These are phyloP conservation scores for Hymenoscyphus salicellus DNA, from an alignment of 2,329 filamentous ascomycete genomes.

Conservation along the genomic window DNA sequence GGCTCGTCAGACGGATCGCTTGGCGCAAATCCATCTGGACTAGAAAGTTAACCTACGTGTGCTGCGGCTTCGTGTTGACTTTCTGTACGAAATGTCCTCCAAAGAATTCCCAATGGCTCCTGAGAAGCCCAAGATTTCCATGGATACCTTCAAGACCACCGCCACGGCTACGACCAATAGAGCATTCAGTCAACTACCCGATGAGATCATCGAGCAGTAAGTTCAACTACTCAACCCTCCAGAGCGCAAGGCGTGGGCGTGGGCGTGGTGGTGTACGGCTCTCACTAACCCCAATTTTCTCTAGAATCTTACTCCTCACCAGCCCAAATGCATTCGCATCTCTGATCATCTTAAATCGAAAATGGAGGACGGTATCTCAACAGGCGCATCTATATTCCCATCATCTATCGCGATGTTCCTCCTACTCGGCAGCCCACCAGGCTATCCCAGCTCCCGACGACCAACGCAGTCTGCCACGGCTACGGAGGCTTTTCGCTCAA, in stretches of 20 bases:
- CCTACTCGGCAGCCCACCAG: constrained; percentile 52
- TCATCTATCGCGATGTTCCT: constrained; percentile 60
- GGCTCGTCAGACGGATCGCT: not conserved
- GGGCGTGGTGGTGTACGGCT: not conserved
- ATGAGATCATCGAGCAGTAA: constrained; percentile 69
- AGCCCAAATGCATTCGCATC: constrained; percentile 66
- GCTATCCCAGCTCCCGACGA: constrained; percentile 36
- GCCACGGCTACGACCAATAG: not conserved
- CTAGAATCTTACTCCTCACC: constrained; percentile 58
- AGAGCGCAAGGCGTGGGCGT: constrained; percentile 10
- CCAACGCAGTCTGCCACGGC: constrained; percentile 51
- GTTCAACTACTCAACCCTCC: constrained; percentile 31
- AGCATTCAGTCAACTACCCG: constrained; percentile 45
- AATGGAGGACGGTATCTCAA: constrained; percentile 64
- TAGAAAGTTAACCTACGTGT: not conserved
- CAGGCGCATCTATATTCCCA: constrained; percentile 60
- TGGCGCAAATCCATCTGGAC: not conserved
- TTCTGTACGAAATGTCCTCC: not conserved
- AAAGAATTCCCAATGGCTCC: not conserved
- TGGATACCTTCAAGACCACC: not conserved
- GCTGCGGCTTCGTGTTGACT: not conserved
- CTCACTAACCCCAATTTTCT: constrained; percentile 19
- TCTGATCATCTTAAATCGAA: constrained; percentile 61
- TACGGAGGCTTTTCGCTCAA: constrained; percentile 64
- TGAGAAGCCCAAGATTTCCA: not conserved